phyloP scores from a whole-genome alignment of 306 rosid genomes.

The Coriaria nepalensis region DNA sequence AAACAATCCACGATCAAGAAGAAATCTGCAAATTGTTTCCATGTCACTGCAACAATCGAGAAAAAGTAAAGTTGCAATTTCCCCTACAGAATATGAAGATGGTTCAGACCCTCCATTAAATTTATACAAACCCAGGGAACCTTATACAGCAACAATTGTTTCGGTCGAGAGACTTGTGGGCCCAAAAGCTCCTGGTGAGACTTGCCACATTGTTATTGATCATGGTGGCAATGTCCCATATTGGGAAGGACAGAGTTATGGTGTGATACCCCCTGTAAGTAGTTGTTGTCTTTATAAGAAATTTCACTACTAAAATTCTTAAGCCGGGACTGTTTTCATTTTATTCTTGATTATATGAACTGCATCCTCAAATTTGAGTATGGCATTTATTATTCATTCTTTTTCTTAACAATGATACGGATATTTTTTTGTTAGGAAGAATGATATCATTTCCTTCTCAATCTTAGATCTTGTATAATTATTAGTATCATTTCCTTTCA shows the following conservation, averaged over 20 bases:
- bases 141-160: constrained; percentile 87
- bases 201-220: constrained; percentile 91
- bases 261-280: constrained; percentile 92
- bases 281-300: not conserved
- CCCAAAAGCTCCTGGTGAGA: constrained; percentile 92
- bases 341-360: too few species aligned
- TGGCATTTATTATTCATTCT: too few species aligned
- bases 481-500: not conserved
- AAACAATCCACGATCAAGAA: constrained; percentile 24
- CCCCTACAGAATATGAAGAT: constrained; percentile 66
- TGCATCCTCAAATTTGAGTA: too few species aligned
- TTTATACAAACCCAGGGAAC: constrained; percentile 59
- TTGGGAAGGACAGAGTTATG: constrained; percentile 99
- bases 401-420: too few species aligned
- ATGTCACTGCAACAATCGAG: constrained; percentile 89
- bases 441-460: too few species aligned
- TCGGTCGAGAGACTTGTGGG: constrained; percentile 95
- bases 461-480: too few species aligned
- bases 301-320: not conserved
- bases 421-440: too few species aligned
- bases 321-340: too few species aligned
- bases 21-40: constrained; percentile 39
- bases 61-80: constrained; percentile 47
- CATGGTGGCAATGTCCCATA: constrained; percentile 92
- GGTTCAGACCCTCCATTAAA: constrained; percentile 73